Conservation (phyloP, 108 stramenopile species). For the Epithemia pelagica region DNA sequence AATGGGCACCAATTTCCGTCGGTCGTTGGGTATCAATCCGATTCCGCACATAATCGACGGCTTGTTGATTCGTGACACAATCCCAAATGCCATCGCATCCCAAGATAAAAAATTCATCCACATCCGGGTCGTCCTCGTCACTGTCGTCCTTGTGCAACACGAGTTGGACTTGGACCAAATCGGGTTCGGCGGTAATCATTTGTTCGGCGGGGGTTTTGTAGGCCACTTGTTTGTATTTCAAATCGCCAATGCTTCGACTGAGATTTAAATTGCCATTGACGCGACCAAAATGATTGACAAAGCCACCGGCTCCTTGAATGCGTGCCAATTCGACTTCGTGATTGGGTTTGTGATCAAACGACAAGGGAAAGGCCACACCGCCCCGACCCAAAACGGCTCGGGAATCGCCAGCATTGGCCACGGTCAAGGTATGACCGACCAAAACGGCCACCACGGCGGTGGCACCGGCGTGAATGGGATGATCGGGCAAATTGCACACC, state of each 20-base stretch:
- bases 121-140: constrained; percentile 18
- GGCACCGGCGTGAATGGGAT: constrained; percentile 90
- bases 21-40: constrained; percentile 65
- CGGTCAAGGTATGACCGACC: constrained; percentile 66
- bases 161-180: constrained; percentile 47
- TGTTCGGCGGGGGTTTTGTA: constrained; percentile 63
- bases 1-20: constrained; percentile 65
- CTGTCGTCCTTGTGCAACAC: constrained; percentile 16
- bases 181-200: constrained; percentile 91
- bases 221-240: constrained; percentile 93
- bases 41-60: constrained; percentile 81
- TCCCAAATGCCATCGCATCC: constrained; percentile 99
- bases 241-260: constrained; percentile 92
- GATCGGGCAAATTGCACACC: constrained; percentile 87
- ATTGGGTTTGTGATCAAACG: constrained; percentile 86
- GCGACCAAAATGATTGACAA: constrained; percentile 91
- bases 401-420: constrained; percentile 91
- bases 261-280: constrained; percentile 96
- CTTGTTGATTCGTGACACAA: constrained; percentile 86
- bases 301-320: constrained; percentile 83
- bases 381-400: constrained; percentile 83
- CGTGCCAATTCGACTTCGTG: constrained; percentile 74
- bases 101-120: constrained; percentile 89
- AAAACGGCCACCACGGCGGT: constrained; percentile 89
- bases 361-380: constrained; percentile 57